Percentiles rank a stretch among this genome's conserved stretches.
Conservation (phyloP, 2,329 filamentous ascomycete species). For the Penicillium olsonii region DNA sequence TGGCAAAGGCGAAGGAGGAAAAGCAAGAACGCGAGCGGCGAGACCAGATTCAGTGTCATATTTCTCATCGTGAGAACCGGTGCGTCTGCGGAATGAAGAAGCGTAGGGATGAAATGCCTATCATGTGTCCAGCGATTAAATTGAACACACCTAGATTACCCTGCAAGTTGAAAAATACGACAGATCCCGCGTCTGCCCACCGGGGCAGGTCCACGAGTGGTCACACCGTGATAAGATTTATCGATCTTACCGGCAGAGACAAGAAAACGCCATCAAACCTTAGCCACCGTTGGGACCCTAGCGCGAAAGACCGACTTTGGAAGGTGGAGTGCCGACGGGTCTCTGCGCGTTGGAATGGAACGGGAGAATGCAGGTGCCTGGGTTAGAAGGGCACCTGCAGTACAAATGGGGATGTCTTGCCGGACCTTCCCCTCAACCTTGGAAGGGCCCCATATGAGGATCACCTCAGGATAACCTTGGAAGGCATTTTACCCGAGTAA, state of each 20-base stretch:
- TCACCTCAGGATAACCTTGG: too few species aligned
- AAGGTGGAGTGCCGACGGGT: not conserved
- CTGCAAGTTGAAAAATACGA: not conserved
- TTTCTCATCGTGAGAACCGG: slow-evolving; percentile 13
- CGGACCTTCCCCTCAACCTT: too few species aligned
- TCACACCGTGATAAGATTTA: slow-evolving; percentile 20
- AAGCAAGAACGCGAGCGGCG: slow-evolving; percentile 8
- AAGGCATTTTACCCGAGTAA: not conserved
- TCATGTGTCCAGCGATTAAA: not conserved
- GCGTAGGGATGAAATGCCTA: not conserved
- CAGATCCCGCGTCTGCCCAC: not conserved
- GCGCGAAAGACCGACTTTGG: not conserved
- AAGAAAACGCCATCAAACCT: not conserved
- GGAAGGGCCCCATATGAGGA: not conserved
- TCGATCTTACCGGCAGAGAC: slow-evolving; percentile 16
- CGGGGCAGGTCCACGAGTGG: too few species aligned
- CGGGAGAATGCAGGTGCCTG: not conserved
- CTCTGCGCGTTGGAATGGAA: not conserved
- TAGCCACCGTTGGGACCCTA: not conserved
- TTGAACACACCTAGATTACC: too few species aligned
- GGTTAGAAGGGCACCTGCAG: not conserved
- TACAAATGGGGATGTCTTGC: not conserved
- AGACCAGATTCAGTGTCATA: slow-evolving; percentile 7
- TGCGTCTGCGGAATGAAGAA: not conserved
- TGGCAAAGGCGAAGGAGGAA: slow-evolving; percentile 15